These are phyloP conservation scores for Pyricularia pennisetigena DNA, from an alignment of 2,329 filamentous ascomycete genomes.

Conservation along the genomic window DNA sequence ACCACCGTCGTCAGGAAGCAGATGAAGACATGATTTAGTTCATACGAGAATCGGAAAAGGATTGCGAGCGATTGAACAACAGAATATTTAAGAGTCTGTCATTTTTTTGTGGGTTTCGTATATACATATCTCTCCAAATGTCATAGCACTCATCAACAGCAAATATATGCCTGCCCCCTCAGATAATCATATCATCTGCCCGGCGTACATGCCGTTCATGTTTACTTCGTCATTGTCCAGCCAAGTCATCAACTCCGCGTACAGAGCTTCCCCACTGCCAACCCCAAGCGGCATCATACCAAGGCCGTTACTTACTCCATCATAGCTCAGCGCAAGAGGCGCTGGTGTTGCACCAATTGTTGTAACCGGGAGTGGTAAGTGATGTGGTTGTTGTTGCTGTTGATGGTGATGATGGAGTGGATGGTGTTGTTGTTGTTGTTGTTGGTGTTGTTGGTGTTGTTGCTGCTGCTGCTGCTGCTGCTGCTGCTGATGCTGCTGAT, in stretches of 20 bases:
- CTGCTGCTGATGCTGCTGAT: background rate
- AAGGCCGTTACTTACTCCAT: background rate
- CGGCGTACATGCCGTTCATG: background rate
- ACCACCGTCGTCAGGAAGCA: background rate
- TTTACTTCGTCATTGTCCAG: conserved; percentile 2
- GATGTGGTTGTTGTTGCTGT: background rate
- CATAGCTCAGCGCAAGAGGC: background rate
- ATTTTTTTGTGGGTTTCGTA: background rate
- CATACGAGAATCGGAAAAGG: background rate
- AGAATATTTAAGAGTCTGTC: background rate
- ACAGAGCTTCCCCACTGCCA: conserved; percentile 1
- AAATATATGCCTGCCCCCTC: background rate
- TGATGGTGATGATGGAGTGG: background rate
- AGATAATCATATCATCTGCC: background rate
- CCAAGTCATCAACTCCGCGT: conserved; percentile 5
- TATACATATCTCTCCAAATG: background rate
- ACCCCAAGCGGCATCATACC: background rate
- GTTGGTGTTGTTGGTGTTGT: too few relatives aligned
- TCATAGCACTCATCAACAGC: background rate
- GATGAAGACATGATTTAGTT: background rate
- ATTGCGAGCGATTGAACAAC: background rate
- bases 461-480: background rate
- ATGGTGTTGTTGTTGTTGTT: background rate
- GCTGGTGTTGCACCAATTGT: background rate
- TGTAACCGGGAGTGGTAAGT: background rate